These are phyloP conservation scores for Eimeria falciformis DNA, from an alignment of 169 alveolate genomes.

Conservation along the genomic window DNA sequence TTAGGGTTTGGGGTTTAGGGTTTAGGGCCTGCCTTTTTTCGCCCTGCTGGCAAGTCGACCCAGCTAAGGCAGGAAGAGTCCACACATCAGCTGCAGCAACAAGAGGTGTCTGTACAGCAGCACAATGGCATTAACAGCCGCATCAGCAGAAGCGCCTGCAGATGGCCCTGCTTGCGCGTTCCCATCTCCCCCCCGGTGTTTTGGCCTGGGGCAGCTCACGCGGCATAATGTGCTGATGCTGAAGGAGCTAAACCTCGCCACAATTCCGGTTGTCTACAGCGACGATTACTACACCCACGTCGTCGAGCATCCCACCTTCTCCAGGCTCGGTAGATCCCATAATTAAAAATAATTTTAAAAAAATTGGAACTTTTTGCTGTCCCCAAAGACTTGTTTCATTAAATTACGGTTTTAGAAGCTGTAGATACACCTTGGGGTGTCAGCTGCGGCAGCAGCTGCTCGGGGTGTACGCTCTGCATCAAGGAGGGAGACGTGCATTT, in stretches of 20 bases:
- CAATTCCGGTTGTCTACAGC: constrained; percentile 54
- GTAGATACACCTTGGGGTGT: no score
- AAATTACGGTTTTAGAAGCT: no score
- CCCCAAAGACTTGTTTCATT: no score
- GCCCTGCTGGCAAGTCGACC: no score
- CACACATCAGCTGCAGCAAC: not conserved
- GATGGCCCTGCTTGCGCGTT: not conserved
- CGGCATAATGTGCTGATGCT: constrained; percentile 43
- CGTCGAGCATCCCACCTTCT: constrained; percentile 33
- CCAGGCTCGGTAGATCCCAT: constrained; percentile 31
- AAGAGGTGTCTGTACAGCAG: not conserved
- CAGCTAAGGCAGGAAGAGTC: not conserved
- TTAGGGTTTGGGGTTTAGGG: no score
- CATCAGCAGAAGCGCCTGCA: constrained; percentile 51
- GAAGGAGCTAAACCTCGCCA: constrained; percentile 31
- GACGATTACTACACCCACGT: constrained; percentile 23
- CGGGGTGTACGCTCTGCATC: not conserved
- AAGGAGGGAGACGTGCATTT: not conserved
- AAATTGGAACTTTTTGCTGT: no score
- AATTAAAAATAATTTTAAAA: no score
- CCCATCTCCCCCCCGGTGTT: constrained; percentile 13
- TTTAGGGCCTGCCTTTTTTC: no score
- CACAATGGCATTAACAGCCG: constrained; percentile 6
- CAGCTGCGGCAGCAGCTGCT: not conserved
- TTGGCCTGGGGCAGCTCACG: constrained; percentile 72